Evolutionary conservation across 225 moss, liverwort and hornwort species (phyloP).

Genomic region (Bryoerythrophyllum caledonicum): DNA sequence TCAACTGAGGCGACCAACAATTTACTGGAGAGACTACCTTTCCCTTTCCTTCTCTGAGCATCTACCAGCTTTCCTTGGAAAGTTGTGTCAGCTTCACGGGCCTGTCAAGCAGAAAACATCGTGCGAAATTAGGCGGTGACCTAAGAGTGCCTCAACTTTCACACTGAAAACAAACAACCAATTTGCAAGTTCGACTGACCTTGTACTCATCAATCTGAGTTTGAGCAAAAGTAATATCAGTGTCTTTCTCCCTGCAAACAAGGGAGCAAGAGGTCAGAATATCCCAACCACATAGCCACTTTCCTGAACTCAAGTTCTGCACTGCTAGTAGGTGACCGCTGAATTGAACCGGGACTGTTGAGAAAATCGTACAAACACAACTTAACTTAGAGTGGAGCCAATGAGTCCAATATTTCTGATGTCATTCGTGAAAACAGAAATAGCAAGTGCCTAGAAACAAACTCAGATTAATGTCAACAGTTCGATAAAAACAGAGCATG

Average conservation of each 20-base stretch:
- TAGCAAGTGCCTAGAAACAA: conserved; percentile 1
- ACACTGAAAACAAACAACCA: conserved; percentile 1
- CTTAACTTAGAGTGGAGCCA: neutral
- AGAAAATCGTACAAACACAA: neutral
- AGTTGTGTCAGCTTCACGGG: conserved; percentile 78
- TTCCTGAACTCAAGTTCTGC: conserved; percentile 2
- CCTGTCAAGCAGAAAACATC: conserved; percentile 48
- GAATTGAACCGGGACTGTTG: conserved; percentile 13
- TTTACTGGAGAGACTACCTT: conserved; percentile 54
- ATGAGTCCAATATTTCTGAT: neutral
- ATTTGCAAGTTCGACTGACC: conserved; percentile 54
- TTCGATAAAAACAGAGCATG: conserved; percentile 16
- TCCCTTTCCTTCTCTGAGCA: conserved; percentile 83
- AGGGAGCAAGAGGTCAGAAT: conserved; percentile 7
- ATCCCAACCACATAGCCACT: neutral
- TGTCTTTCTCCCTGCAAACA: conserved; percentile 90
- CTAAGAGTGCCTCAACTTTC: neutral
- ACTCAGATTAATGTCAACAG: conserved; percentile 21
- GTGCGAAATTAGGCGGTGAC: neutral
- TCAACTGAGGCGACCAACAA: conserved; percentile 13
- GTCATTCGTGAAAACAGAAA: neutral
- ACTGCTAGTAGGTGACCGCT: conserved; percentile 10
- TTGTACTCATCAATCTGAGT: conserved; percentile 95
- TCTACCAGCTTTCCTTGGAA: conserved; percentile 88
- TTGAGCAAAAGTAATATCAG: conserved; percentile 83